Evolutionary conservation across 2,329 filamentous ascomycete genomes (phyloP).

Genomic region (Pseudopithomyces chartarum): DNA sequence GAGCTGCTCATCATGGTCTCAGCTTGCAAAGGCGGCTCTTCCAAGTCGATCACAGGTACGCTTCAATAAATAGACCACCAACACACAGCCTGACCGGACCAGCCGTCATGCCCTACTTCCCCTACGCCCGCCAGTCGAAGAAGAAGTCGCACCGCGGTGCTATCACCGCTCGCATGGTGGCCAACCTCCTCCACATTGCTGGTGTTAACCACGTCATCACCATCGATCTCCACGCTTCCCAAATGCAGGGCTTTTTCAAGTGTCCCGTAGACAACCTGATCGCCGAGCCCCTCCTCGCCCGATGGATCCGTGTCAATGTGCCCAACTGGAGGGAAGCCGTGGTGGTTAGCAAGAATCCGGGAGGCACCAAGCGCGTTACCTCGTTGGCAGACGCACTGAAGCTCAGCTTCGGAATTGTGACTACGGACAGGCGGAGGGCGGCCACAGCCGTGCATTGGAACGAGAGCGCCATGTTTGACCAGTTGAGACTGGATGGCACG

Average conservation of each 20-base stretch:
- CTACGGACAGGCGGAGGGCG: constrained; percentile 68
- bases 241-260: constrained; percentile 99
- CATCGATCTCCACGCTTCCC: constrained; percentile 87
- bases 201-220: constrained; percentile 98
- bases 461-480: constrained; percentile 74
- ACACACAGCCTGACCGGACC: constrained; percentile 19
- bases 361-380: constrained; percentile 95
- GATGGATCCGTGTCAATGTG: constrained; percentile 92
- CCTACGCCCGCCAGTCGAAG: constrained; percentile 99
- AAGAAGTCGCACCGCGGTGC: constrained; percentile 97
- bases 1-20: constrained; percentile 99
- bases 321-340: constrained; percentile 88
- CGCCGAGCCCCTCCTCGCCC: constrained; percentile 90
- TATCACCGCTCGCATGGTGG: constrained; percentile 95
- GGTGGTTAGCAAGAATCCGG: constrained; percentile 97
- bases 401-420: constrained; percentile 96
- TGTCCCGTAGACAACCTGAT: constrained; percentile 97
- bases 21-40: constrained; percentile 95
- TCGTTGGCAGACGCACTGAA: constrained; percentile 94
- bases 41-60: constrained; percentile 93
- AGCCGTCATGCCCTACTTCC: constrained; percentile 94
- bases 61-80: constrained; percentile 11
- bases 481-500: constrained; percentile 48
- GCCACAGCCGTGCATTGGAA: constrained; percentile 62
- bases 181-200: constrained; percentile 89